Percentiles rank a stretch among this genome's conserved stretches.
phyloP scores from a whole-genome alignment of 768 basidiomycete species.

The Xerocomus potaroensis region DNA sequence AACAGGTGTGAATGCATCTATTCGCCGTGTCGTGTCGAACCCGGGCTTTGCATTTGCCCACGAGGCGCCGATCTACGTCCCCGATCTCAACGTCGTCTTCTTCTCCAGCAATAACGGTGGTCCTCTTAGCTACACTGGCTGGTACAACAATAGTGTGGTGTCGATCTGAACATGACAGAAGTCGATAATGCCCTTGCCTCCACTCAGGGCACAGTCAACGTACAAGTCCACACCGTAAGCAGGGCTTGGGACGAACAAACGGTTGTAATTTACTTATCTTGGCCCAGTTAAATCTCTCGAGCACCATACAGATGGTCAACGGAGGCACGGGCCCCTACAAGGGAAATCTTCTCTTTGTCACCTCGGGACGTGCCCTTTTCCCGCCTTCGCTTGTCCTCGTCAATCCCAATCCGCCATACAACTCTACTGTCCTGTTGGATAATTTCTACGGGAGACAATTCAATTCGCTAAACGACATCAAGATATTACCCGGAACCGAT shows the following conservation, averaged over 20 bases:
- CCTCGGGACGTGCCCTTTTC: constrained; percentile 58
- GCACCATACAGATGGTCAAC: constrained; percentile 65
- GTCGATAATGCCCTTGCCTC: constrained; percentile 44
- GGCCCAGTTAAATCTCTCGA: constrained; percentile 52
- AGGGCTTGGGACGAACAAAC: not conserved
- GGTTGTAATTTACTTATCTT: not conserved
- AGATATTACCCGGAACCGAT: constrained; percentile 62
- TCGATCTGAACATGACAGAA: constrained; percentile 58
- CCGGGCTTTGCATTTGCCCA: constrained; percentile 70
- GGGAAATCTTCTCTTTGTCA: constrained; percentile 55
- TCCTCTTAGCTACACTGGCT: constrained; percentile 56
- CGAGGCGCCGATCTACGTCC: constrained; percentile 69
- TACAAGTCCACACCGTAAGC: constrained; percentile 43
- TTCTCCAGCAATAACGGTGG: constrained; percentile 73
- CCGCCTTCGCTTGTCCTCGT: constrained; percentile 64
- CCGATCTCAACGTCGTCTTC: constrained; percentile 62
- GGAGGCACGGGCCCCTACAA: constrained; percentile 63
- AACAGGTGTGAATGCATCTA: constrained; percentile 53
- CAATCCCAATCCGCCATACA: constrained; percentile 59
- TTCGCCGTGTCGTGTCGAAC: constrained; percentile 60
- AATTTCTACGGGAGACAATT: constrained; percentile 81
- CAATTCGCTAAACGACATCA: constrained; percentile 79
- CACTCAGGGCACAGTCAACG: constrained; percentile 38
- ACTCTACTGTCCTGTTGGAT: constrained; percentile 66
- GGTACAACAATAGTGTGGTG: constrained; percentile 59